Evolutionary conservation across 257 asterid genomes (phyloP), one percentile per base, ranked within the genome.

Genomic region (Scutellaria galericulata): DNA sequence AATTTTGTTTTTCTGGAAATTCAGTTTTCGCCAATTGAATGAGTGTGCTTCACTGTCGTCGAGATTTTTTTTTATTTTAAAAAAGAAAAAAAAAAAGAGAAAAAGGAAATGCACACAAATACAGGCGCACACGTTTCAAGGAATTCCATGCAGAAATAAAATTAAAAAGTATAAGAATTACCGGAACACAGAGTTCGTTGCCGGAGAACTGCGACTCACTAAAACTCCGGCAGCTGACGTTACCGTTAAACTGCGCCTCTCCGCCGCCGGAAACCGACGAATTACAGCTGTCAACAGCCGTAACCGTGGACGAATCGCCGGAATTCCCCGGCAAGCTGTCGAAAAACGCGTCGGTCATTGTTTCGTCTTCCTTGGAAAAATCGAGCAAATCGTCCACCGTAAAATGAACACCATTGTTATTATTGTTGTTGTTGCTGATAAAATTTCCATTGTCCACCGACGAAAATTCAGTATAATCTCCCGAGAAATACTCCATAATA

Each of bases 171-270:
- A 5, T 7, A 66, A 40, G 22, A 77, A 77, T 82, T 88, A 94
- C 98, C 93, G 97, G 98, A 82, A 91, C 89, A 51, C 90, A 90
- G 72, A 94, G 97, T 31, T 91, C 99, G 82, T 74, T 72, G 88
- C 87, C 88, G 76, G 90, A 78, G 79, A 90, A 90, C 11, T 86
- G 96, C 15, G 90, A 63, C 51, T 88, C 95, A 7, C 83, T 78
- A 77, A 85, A 84, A 86, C 96, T 94, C 7, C 94, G 88, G 88
- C 92, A 88, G 94, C 97, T 91, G 7, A 86, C 68, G 71, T 82
- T 80, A 2, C 95, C 96, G 77, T 81, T 90, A 53, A 89, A 85
- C 40, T 84, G 94, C 0, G 68, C 86, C 42, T 81, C 88, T 2
- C 80, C 89, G 14, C 91, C 84, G 55, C 96, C 94, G 76, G 95